Conservation (phyloP, 805 yeast species). For the Wickerhamomyces silvicola region DNA sequence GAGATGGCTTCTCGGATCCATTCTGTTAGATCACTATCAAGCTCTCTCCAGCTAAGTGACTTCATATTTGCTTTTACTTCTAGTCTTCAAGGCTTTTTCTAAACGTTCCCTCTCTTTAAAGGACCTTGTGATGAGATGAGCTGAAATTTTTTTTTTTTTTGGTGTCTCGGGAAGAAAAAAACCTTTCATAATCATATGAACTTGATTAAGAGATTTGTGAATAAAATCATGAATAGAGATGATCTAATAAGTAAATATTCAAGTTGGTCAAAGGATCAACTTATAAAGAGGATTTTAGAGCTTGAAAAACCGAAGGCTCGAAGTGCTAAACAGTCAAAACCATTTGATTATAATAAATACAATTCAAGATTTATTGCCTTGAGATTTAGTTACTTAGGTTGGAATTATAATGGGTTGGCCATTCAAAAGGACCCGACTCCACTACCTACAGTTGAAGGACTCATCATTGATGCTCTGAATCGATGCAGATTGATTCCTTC, state of each 20-base stretch:
- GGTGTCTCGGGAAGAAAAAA: slow-evolving; percentile 2
- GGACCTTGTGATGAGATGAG: neutral
- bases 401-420: slow-evolving; percentile 92
- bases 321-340: slow-evolving; percentile 25
- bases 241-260: slow-evolving; percentile 31
- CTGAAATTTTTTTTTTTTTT: slow-evolving; percentile 1
- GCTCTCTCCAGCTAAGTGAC: slow-evolving; percentile 58
- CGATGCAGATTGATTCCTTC: slow-evolving; percentile 60
- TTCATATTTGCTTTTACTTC: slow-evolving; percentile 2
- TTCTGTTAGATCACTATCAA: slow-evolving; percentile 48
- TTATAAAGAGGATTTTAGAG: slow-evolving; percentile 49
- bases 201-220: no score
- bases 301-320: slow-evolving; percentile 37
- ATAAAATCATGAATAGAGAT: neutral
- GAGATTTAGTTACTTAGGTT: slow-evolving; percentile 82
- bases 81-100: neutral
- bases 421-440: slow-evolving; percentile 70
- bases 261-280: slow-evolving; percentile 59
- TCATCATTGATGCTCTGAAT: slow-evolving; percentile 63
- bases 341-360: slow-evolving; percentile 61
- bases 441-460: slow-evolving; percentile 81
- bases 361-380: slow-evolving; percentile 68
- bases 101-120: no score
- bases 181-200: no score
- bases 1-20: slow-evolving; percentile 66